phyloP scores from a whole-genome alignment of 495 filamentous ascomycete species.

The Aeminium ludgeri region DNA sequence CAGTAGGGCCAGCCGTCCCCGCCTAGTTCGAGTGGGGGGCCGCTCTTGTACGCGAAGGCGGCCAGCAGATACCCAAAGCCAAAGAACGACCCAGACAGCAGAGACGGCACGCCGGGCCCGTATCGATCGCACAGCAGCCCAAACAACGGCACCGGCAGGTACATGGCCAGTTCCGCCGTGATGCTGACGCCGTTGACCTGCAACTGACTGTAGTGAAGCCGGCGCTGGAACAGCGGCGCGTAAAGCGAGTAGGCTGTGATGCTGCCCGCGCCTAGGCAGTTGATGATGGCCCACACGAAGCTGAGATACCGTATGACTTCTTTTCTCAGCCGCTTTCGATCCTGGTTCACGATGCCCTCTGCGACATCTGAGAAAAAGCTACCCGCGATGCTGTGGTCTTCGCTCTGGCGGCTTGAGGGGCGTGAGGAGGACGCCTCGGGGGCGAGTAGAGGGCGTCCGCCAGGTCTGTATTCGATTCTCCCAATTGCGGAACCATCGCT shows the following conservation, averaged over 20 bases:
- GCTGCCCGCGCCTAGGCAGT: constrained; percentile 62
- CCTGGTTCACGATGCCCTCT: constrained; percentile 41
- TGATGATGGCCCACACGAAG: constrained; percentile 45
- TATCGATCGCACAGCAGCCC: constrained; percentile 82
- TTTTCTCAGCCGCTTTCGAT: constrained; percentile 35
- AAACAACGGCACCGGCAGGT: constrained; percentile 73
- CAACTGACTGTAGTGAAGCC: constrained; percentile 70
- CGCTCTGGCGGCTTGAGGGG: constrained; percentile 10
- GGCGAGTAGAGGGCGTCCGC: constrained; percentile 31
- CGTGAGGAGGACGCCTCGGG: constrained; percentile 18
- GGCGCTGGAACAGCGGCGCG: constrained; percentile 67
- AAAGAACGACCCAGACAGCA: constrained; percentile 57
- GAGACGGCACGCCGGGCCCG: constrained; percentile 55
- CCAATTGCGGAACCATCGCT: constrained; percentile 24
- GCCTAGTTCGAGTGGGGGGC: constrained; percentile 32
- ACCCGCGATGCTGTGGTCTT: constrained; percentile 31
- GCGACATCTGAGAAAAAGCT: constrained; percentile 45
- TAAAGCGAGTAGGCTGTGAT: constrained; percentile 84
- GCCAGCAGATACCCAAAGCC: constrained; percentile 70
- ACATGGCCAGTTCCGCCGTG: constrained; percentile 69
- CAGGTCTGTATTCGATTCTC: constrained; percentile 45
- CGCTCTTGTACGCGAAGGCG: constrained; percentile 55
- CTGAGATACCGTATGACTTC: constrained; percentile 36
- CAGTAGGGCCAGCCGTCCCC: constrained; percentile 55
- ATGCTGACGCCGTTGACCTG: constrained; percentile 82